Conservation (phyloP, 1,284 basidiomycete species). For the Leccinum subspadiceum region DNA sequence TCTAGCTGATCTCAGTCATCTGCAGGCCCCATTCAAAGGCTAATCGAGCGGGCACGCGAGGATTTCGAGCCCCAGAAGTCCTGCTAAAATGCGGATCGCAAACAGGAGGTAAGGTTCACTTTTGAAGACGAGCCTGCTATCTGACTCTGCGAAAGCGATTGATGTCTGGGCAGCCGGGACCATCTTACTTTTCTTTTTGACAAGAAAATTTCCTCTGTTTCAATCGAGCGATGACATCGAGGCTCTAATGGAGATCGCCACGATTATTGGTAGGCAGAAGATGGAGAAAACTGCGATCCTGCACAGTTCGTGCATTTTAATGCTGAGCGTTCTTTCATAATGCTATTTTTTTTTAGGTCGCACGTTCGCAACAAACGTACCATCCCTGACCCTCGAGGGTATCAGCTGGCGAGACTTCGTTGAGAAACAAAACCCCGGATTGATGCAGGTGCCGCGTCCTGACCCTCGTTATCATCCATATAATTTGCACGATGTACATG, state of each 20-base stretch:
- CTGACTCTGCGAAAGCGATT: conserved; percentile 59
- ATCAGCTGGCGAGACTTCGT: conserved; percentile 73
- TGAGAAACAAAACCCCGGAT: conserved; percentile 71
- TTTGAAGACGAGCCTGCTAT: conserved; percentile 5
- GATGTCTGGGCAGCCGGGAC: conserved; percentile 97
- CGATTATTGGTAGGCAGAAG: conserved; percentile 79
- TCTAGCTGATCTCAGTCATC: conserved; percentile 10
- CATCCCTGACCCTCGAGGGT: conserved; percentile 65
- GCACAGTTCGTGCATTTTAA: conserved; percentile 67
- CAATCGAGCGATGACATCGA: conserved; percentile 95
- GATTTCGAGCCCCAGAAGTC: conserved; percentile 97
- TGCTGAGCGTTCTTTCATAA: conserved; percentile 15
- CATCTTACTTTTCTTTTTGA: conserved; percentile 91
- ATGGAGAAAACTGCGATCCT: conserved; percentile 88
- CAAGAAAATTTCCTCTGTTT: conserved; percentile 92
- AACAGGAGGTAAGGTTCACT: conserved; percentile 67
- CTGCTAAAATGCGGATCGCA: conserved; percentile 94
- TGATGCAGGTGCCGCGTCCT: conserved; percentile 56
- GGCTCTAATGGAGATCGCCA: conserved; percentile 92
- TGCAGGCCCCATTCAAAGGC: conserved; percentile 84
- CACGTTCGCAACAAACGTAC: conserved; percentile 83
- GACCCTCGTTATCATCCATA: conserved; percentile 58
- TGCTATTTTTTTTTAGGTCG: conserved; percentile 56
- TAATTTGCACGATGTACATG: conserved; percentile 19
- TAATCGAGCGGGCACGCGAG: conserved; percentile 94